These are phyloP conservation scores for Paulownia fortunei DNA, from an alignment of 257 asterid species.

Conservation along the genomic window DNA sequence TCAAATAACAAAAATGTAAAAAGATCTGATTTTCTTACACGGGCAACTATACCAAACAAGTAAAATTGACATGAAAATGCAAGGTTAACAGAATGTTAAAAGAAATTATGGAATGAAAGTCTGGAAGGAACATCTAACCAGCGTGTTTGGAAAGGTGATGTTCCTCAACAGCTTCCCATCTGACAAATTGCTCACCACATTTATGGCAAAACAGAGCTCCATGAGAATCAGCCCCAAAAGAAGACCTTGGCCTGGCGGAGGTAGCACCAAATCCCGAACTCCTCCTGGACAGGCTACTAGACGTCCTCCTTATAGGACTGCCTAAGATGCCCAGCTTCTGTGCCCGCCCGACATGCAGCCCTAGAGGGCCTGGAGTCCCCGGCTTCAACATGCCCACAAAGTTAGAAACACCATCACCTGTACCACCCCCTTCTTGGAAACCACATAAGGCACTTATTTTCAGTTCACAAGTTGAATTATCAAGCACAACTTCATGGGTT, in stretches of 20 bases:
- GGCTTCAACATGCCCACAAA: constrained; percentile 66
- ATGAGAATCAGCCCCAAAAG: constrained; percentile 52
- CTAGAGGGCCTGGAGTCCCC: constrained; percentile 75
- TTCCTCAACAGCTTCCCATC: constrained; percentile 78
- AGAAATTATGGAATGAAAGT: neutral
- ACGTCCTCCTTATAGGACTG: constrained; percentile 65
- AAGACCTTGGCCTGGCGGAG: constrained; percentile 53
- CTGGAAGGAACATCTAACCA: constrained; percentile 42
- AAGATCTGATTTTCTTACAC: neutral
- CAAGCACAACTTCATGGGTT: constrained; percentile 73
- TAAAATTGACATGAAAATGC: neutral
- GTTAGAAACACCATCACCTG: constrained; percentile 34
- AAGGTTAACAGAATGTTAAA: neutral
- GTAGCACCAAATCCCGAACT: constrained; percentile 54
- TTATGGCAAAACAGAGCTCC: constrained; percentile 72
- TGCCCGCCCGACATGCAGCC: constrained; percentile 37
- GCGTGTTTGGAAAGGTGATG: constrained; percentile 94
- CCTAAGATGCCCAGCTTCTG: constrained; percentile 44
- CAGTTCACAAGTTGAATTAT: constrained; percentile 75
- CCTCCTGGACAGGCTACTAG: constrained; percentile 61
- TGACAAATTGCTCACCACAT: constrained; percentile 73
- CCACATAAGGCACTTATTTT: constrained; percentile 54
- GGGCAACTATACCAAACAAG: neutral
- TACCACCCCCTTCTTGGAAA: constrained; percentile 37
- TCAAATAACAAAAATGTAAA: no score